Percentiles rank a stretch among this genome's conserved stretches.
Evolutionary conservation across 257 asterid genomes (phyloP).

Genomic region (Solanum habrochaites): DNA sequence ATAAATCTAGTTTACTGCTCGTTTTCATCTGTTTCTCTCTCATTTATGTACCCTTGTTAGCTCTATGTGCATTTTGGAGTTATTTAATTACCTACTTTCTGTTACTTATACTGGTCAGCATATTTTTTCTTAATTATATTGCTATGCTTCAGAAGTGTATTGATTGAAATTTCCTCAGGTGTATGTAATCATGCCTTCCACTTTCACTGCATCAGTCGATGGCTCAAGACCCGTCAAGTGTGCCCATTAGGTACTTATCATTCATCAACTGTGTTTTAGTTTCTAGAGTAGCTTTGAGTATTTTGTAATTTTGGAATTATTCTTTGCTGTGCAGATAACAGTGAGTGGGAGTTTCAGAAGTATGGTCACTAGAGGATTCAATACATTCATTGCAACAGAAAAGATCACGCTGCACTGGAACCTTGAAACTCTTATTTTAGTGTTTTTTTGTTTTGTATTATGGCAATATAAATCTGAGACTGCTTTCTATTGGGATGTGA

Average conservation of each 20-base stretch:
- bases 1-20: not conserved
- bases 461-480: not conserved
- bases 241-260: not conserved
- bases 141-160: not conserved
- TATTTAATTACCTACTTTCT: not conserved
- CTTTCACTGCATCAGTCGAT: conserved; percentile 7
- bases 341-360: conserved; percentile 2
- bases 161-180: not conserved
- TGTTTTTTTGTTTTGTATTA: not conserved
- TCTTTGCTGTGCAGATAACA: not conserved
- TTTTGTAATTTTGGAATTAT: not conserved
- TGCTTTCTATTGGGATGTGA: not conserved
- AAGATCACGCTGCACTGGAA: not conserved
- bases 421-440: not conserved
- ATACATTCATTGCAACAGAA: not conserved
- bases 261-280: not conserved
- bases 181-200: conserved; percentile 12
- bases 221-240: conserved; percentile 13
- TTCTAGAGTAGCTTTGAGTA: not conserved
- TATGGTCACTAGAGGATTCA: not conserved
- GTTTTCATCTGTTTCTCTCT: not conserved
- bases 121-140: not conserved
- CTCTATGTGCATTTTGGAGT: not conserved
- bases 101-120: not conserved
- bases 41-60: not conserved